Percentiles rank a stretch among this genome's conserved stretches.
phyloP scores from a whole-genome alignment of 192 early-diverging fungal species.

The Backusella mclennaniae region DNA sequence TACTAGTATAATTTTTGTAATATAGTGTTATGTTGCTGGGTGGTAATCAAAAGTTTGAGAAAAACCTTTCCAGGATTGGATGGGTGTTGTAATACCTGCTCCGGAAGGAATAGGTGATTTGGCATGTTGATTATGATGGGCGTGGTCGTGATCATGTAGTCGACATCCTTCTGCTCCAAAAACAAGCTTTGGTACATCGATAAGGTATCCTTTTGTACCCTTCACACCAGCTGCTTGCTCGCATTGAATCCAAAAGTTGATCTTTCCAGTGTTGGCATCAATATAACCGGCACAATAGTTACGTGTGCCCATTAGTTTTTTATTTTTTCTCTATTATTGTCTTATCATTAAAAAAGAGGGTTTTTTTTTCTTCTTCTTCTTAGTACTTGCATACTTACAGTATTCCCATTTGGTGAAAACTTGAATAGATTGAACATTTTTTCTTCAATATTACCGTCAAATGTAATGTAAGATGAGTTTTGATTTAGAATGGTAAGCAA shows the following conservation, averaged over 20 bases:
- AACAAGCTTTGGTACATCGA: slow-evolving; percentile 18
- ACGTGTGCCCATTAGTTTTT: slow-evolving; percentile 21
- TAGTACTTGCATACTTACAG: neutral
- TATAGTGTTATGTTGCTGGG: neutral
- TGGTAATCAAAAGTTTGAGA: neutral
- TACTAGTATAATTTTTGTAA: neutral
- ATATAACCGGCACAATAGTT: slow-evolving; percentile 27
- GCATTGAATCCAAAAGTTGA: slow-evolving; percentile 27
- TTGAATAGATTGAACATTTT: slow-evolving; percentile 68
- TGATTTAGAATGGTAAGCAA: slow-evolving; percentile 64
- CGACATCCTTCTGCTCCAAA: slow-evolving; percentile 14
- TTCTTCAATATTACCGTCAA: slow-evolving; percentile 61
- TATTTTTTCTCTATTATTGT: slow-evolving; percentile 8
- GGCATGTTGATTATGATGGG: neutral
- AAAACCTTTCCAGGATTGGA: neutral
- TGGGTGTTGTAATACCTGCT: neutral
- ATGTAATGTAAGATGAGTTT: slow-evolving; percentile 47
- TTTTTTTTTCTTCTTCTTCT: neutral
- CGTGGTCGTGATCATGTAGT: neutral
- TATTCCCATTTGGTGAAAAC: slow-evolving; percentile 24
- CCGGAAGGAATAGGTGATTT: neutral
- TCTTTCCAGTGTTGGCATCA: slow-evolving; percentile 17
- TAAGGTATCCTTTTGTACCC: slow-evolving; percentile 15
- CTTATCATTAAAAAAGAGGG: neutral
- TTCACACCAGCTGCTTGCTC: slow-evolving; percentile 19